phyloP scores from a whole-genome alignment of 768 basidiomycete species.

The Macrocybe gigantea region DNA sequence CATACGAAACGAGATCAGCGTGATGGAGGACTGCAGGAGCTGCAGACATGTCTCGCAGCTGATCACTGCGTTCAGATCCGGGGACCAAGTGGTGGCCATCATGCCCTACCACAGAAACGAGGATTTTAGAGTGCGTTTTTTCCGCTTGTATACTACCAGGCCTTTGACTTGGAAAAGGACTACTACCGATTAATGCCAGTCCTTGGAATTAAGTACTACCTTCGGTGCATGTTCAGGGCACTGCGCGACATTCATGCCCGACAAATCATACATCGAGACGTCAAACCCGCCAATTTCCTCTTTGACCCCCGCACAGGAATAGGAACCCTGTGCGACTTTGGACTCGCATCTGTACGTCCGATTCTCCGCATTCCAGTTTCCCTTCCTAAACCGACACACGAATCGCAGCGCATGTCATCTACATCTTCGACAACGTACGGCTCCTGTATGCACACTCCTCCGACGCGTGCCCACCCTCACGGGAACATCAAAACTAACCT shows the following conservation, averaged over 20 bases:
- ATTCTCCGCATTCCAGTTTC: not conserved
- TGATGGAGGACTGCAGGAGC: conserved; percentile 81
- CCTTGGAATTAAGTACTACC: conserved; percentile 75
- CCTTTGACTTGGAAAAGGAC: conserved; percentile 37
- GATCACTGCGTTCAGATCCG: conserved; percentile 87
- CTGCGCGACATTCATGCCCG: conserved; percentile 83
- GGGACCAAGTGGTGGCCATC: conserved; percentile 89
- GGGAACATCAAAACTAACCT: conserved; percentile 45
- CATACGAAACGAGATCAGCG: conserved; percentile 88
- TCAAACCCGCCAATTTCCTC: conserved; percentile 97
- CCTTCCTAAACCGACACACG: not conserved
- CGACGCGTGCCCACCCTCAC: conserved; percentile 59
- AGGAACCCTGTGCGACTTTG: conserved; percentile 92
- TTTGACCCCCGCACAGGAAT: conserved; percentile 80
- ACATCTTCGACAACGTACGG: conserved; percentile 29
- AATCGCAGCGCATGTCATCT: conserved; percentile 47
- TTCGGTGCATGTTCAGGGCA: conserved; percentile 87
- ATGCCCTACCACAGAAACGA: conserved; percentile 92
- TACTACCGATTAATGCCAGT: conserved; percentile 76
- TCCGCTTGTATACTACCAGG: not conserved
- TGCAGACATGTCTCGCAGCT: conserved; percentile 88
- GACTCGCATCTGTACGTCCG: conserved; percentile 79
- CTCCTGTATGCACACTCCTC: conserved; percentile 73
- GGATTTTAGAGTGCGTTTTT: conserved; percentile 81
- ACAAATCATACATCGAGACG: conserved; percentile 91